A percentile compares a stretch with the other conserved stretches of the same genome.
phyloP scores from a whole-genome alignment of 116 monocot species.

The Thalassia testudinum region DNA sequence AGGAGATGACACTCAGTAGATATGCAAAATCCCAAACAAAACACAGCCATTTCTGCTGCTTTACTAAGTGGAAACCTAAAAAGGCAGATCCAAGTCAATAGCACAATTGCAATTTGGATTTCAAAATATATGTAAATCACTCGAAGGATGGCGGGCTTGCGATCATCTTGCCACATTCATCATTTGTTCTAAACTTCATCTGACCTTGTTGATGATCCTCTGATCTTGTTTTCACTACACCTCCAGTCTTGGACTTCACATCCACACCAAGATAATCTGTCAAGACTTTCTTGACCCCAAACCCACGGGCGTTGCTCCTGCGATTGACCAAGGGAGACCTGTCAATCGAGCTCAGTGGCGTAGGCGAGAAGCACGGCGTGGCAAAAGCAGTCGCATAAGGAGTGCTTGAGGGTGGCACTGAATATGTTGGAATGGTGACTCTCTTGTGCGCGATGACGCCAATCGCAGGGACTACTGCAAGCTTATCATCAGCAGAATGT shows the following conservation, averaged over 20 bases:
- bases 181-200: too few species aligned
- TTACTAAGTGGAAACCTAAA: too few species aligned
- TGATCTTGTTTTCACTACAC: too few species aligned
- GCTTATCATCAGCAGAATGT: conserved; percentile 29
- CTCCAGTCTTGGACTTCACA: conserved; percentile 9
- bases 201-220: too few species aligned
- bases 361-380: conserved; percentile 47
- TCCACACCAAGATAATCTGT: conserved; percentile 48
- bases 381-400: conserved; percentile 40
- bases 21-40: too few species aligned
- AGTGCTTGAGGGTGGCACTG: conserved; percentile 78
- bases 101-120: too few species aligned
- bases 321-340: conserved; percentile 23
- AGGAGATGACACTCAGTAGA: too few species aligned
- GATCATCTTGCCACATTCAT: too few species aligned
- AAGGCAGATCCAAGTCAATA: too few species aligned
- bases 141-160: too few species aligned
- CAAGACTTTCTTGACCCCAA: conserved; percentile 55
- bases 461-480: conserved; percentile 7
- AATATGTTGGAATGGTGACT: conserved; percentile 21
- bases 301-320: conserved; percentile 16
- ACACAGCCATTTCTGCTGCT: too few species aligned
- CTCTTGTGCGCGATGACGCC: conserved; percentile 22
- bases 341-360: conserved; percentile 20
- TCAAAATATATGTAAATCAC: too few species aligned